Conservation (phyloP, 2,329 filamentous ascomycete genomes). For the Aspergillus sp. region DNA sequence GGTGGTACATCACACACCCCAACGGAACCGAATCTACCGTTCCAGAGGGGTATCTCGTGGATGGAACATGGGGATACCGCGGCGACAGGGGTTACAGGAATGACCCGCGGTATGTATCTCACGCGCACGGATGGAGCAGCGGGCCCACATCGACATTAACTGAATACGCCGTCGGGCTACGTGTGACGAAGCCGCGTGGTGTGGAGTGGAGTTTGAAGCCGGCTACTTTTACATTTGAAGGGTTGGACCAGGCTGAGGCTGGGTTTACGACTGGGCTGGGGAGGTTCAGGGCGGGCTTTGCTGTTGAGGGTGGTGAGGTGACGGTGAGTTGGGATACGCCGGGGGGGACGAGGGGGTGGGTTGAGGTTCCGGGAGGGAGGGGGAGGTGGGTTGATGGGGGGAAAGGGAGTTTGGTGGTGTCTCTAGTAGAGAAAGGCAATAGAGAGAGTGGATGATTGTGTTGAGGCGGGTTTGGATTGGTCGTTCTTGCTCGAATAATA, state of each 20-base stretch:
- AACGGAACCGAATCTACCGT: constrained; percentile 60
- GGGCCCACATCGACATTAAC: constrained; percentile 46
- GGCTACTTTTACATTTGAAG: constrained; percentile 35
- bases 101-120: constrained; percentile 46
- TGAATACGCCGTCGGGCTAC: constrained; percentile 47
- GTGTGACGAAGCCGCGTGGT: constrained; percentile 41
- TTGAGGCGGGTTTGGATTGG: too few relatives aligned
- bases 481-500: too few relatives aligned
- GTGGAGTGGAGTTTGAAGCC: constrained; percentile 47
- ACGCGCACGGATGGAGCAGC: constrained; percentile 46
- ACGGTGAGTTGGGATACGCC: not conserved
- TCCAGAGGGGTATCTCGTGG: constrained; percentile 58
- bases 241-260: constrained; percentile 43
- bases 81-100: constrained; percentile 52
- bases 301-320: not conserved
- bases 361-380: not conserved
- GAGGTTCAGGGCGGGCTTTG: constrained; percentile 24
- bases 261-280: constrained; percentile 50
- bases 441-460: too few relatives aligned
- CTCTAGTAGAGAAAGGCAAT: too few relatives aligned
- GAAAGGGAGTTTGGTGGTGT: not conserved
- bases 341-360: not conserved
- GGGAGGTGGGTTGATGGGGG: not conserved
- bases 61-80: constrained; percentile 61
- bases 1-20: constrained; percentile 59